Percentiles rank a stretch among this genome's conserved stretches.
Conservation (phyloP, 768 basidiomycete genomes). For the Tylopilus felleus region DNA sequence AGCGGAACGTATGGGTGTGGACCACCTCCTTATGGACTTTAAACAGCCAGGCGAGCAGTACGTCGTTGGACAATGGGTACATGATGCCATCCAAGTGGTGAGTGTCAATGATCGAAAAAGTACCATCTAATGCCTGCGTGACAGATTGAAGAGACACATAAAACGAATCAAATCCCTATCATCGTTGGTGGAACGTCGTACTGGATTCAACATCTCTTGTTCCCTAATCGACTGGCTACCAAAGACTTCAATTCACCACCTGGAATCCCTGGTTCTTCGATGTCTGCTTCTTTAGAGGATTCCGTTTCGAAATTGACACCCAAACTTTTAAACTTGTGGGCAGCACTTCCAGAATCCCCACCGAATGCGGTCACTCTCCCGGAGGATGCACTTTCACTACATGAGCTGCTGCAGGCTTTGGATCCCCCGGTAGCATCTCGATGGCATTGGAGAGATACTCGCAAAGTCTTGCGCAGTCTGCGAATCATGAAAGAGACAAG, state of each 20-base stretch:
- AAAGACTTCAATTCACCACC: slow-evolving; percentile 17
- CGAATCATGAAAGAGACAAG: slow-evolving; percentile 72
- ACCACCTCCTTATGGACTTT: slow-evolving; percentile 87
- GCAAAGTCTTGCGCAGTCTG: slow-evolving; percentile 83
- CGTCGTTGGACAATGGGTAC: slow-evolving; percentile 82
- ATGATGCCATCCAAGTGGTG: slow-evolving; percentile 75
- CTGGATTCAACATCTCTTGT: slow-evolving; percentile 95
- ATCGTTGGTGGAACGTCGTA: slow-evolving; percentile 95
- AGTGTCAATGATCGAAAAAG: slow-evolving; percentile 28
- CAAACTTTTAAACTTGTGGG: slow-evolving; percentile 48
- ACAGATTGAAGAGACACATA: slow-evolving; percentile 75
- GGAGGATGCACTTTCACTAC: slow-evolving; percentile 57
- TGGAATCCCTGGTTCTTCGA: not conserved
- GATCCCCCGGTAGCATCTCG: slow-evolving; percentile 73
- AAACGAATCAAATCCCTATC: slow-evolving; percentile 67
- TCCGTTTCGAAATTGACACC: slow-evolving; percentile 45
- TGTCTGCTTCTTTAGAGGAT: slow-evolving; percentile 39
- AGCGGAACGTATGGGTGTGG: slow-evolving; percentile 73
- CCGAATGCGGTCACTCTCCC: slow-evolving; percentile 56
- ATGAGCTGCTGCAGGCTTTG: slow-evolving; percentile 60
- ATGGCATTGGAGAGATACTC: slow-evolving; percentile 96
- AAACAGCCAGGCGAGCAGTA: slow-evolving; percentile 87
- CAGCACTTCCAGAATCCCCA: slow-evolving; percentile 55
- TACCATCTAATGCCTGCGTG: not conserved
- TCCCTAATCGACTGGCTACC: slow-evolving; percentile 66